Evolutionary conservation across 192 early-diverging fungal genomes (phyloP), one percentile per base, ranked within the genome.

Genomic region (Coemansia sp.): DNA sequence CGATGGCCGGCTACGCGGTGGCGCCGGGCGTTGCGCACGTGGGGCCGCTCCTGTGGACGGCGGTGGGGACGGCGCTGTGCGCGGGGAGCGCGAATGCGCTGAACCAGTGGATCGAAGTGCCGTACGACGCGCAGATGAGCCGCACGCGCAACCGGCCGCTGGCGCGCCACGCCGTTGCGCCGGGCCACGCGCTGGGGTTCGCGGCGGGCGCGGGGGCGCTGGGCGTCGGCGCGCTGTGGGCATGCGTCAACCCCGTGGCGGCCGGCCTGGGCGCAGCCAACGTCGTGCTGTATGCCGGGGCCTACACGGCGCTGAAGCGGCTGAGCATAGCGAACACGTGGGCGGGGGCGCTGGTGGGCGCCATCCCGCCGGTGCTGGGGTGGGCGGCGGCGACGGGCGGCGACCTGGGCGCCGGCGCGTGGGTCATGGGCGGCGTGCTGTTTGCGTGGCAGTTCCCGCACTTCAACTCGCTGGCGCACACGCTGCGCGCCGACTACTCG

Each of bases 361-460:
- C 93, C 0, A 91, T 99, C n/a, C 97, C 97, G 34, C 97, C 97
- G 5, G 89, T 99, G 85, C 96, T 99, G 90, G 97, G 97, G 2
- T 99, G 94, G 93, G 86, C 91, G 1, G 97, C 97, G 6, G 89
- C 87, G 31, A 94, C 95, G 0, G 53, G 53, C 31, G 90, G 90
- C 28, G 53, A 77, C 8, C 43, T 89, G 20, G 92, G 89, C 20
- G 72, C 88, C 4, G 94, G 92, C 21, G 90, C 93, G 1, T 91
- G 88, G 88, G 66, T 96, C 3, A 69, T 99, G 59, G 95, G 87
- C 18, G 85, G 75, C 0, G 79, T 94, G 2, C 78, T 99, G 41
- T 99, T 93, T 77, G 91, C 94, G 0, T 99, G 97, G 97, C 97
- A 99, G 83, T 99, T 99, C 76, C 97, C 97, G 28, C 97, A 99